Base-by-base conservation (phyloP, 2,329 filamentous ascomycete species). In the Trichophyton rubrum region DNA sequence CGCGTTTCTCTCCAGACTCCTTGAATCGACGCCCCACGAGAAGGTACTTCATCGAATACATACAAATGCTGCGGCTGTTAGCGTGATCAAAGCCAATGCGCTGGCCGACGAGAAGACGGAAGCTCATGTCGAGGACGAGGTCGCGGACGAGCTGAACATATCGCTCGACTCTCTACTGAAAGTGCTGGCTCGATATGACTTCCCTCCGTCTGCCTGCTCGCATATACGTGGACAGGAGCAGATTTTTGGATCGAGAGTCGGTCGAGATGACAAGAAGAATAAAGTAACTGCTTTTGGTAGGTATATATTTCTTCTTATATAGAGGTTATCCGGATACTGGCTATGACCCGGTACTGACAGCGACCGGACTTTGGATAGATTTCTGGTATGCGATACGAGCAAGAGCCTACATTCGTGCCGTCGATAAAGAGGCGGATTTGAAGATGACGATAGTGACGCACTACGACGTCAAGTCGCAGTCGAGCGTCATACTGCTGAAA, bases 381-480 rank as follows among this genome's bases (percentile, higher is more conserved):
- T 59, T 62, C 40, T 62, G 60, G 60, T 62, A 62, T 41, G 60
- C 60, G 5, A 62, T 62, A 45, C 35, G 60, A 33, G 60, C 60
- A 38, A 40, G 60, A 24, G 60, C 60, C 13, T 62, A 62, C 27
- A 53, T 62, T 17, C 57, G 60, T 22, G 57, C 49, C 11, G 60
- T 43, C 6, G 60, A 62, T 51, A 62, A 62, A 53, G 60, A 62
- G 41, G 49, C 60, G 24, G 60, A 62, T 51, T 40, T 62, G 43
- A 62, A 62, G 24, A 62, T 62, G 60, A 62, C 60, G 6, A 62
- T 62, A 56, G 60, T 62, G 17, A 62, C 60, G 15, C 60, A 62
- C 38, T 62, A 62, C 41, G 60, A 62, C 33, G 60, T 62, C 40
- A 57, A 59, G 43, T 59, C 60, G 1, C 57, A 62, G 41, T 56